These are phyloP conservation scores for Trichomonas gallinae DNA, from an alignment of 208 protist genomes.

Conservation along the genomic window DNA sequence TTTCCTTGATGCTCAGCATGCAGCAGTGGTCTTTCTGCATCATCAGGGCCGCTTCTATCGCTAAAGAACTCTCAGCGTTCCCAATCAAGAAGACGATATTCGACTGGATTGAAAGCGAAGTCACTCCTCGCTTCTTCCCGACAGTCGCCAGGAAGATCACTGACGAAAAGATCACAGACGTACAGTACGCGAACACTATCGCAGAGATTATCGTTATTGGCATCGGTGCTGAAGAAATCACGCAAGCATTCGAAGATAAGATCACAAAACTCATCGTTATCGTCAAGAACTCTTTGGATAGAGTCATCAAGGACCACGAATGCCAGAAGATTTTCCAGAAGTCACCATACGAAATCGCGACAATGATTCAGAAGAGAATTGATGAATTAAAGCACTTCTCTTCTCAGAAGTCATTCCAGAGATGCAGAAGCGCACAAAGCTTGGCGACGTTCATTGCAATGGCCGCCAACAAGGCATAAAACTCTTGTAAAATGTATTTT, in stretches of 20 bases:
- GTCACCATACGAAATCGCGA: not conserved
- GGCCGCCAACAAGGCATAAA: not conserved
- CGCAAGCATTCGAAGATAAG: not conserved
- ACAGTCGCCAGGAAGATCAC: not conserved
- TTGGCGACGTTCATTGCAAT: not conserved
- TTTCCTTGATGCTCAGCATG: not conserved
- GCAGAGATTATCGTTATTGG: not conserved
- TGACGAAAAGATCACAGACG: not conserved
- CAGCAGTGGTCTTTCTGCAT: not conserved
- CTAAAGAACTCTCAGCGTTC: not conserved
- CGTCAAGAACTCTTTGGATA: not conserved
- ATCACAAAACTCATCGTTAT: not conserved
- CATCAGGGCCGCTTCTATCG: not conserved
- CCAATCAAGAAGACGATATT: not conserved
- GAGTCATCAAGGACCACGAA: not conserved
- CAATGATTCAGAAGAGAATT: not conserved
- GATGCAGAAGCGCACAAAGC: not conserved
- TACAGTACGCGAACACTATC: not conserved
- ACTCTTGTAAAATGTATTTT: too few species aligned
- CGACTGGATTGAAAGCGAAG: not conserved
- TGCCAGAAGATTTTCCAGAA: not conserved
- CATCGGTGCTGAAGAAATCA: not conserved
- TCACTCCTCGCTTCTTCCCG: not conserved
- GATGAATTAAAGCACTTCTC: not conserved
- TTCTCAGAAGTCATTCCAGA: not conserved